Evolutionary conservation across 140 eudicot genomes (phyloP), one percentile per base, ranked within the genome.

Genomic region (Bidens hawaiensis): DNA sequence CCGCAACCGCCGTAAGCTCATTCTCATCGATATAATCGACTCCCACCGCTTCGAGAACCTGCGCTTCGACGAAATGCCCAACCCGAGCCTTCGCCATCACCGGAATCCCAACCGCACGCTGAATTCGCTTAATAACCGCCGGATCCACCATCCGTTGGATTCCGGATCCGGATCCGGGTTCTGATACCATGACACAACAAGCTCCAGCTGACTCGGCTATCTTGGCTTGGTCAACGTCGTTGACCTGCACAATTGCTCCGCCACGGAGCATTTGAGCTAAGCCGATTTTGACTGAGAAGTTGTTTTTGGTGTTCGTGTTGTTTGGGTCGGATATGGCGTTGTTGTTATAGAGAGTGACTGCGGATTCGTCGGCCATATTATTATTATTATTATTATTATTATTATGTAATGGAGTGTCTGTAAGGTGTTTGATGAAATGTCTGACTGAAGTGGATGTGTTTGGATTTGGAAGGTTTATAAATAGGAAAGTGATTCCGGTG

Each of bases 141-240:
- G 96, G 97, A 75, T 87, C 96, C 7, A 90, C 79, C 97, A 90
- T 90, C 55, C 95, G 81, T 7, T 83, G 65, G 4, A 83, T 63
- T 34, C 73, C 68, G 0, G 68, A 41, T 9, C 87, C n/a, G n/a
- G n/a, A n/a, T n/a, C n/a, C 93, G 4, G 65, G 48, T n/a, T 26
- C 19, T 1, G 48, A 38, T 17, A 85, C 86, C 26, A 74, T 15
- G 15, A 87, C 54, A 59, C 94, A 84, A 43, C 89, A 87, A 19
- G 94, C 94, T 19, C 96, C 96, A 45, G 96, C 89, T 2, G 86
- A 81, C 33, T 77, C 78, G 10, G 82, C 82, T 42, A 67, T 66
- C 50, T 77, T 77, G 2, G 82, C 82, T 72, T 77, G 67, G 22
- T 77, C 75, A 33, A 72, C 71, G 75, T 5, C 42, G 9, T 55